These are phyloP conservation scores for Cylindrotheca closterium DNA, from an alignment of 108 stramenopile genomes.

Conservation along the genomic window DNA sequence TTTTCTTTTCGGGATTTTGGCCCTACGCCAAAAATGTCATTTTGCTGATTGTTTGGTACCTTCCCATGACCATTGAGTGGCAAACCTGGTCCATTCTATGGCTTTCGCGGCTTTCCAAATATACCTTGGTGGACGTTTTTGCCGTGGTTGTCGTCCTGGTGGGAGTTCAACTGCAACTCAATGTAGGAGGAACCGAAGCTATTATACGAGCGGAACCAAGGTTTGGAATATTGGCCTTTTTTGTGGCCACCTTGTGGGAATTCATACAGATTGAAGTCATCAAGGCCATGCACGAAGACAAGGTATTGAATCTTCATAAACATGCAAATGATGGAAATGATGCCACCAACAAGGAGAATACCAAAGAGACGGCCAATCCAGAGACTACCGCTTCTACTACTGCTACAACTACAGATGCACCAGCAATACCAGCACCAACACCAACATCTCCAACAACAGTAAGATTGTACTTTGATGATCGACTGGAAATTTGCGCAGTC, in stretches of 20 bases:
- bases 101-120: slow-evolving; percentile 42
- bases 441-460: not conserved
- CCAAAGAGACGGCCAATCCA: not conserved
- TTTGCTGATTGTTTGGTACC: slow-evolving; percentile 38
- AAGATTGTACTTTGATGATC: not conserved
- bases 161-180: slow-evolving; percentile 43
- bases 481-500: slow-evolving; percentile 10
- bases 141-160: slow-evolving; percentile 40
- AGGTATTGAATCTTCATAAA: slow-evolving; percentile 6
- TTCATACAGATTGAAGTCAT: slow-evolving; percentile 47
- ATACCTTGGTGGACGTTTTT: slow-evolving; percentile 51
- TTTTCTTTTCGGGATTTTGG: slow-evolving; percentile 47
- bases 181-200: slow-evolving; percentile 42
- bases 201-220: slow-evolving; percentile 42
- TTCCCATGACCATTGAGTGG: slow-evolving; percentile 21
- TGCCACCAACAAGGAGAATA: not conserved
- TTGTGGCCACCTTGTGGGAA: slow-evolving; percentile 48
- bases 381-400: not conserved
- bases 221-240: slow-evolving; percentile 43
- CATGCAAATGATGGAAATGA: not conserved
- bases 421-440: slow-evolving; percentile 9
- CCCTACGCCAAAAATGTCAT: slow-evolving; percentile 51
- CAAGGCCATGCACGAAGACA: slow-evolving; percentile 25
- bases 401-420: not conserved
- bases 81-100: slow-evolving; percentile 12